phyloP scores from a whole-genome alignment of 345 rosid species.

The Hirschfeldia incana region DNA sequence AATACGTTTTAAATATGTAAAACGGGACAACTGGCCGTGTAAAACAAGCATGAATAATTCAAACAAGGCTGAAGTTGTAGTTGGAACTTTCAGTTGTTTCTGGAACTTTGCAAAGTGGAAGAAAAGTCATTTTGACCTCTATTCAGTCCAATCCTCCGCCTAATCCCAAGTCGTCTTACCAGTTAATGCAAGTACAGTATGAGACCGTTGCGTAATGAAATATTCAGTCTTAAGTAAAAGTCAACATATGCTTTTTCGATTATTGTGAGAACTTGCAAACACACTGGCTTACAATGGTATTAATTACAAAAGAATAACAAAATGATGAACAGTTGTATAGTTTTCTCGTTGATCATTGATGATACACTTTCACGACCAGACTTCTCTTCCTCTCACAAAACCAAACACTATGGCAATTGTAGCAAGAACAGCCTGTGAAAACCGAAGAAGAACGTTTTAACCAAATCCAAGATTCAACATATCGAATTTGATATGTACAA shows the following conservation, averaged over 20 bases:
- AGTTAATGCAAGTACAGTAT: not conserved
- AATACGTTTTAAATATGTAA: not conserved
- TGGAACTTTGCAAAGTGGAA: not conserved
- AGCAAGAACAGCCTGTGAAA: constrained; percentile 29
- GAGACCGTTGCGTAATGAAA: not conserved
- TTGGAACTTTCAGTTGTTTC: not conserved
- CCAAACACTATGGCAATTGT: constrained; percentile 30
- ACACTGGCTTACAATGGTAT: not conserved
- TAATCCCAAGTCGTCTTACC: not conserved
- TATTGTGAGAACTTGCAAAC: not conserved
- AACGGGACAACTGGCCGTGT: not conserved
- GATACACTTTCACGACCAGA: constrained; percentile 23
- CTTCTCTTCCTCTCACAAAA: constrained; percentile 17
- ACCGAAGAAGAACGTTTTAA: too few species aligned
- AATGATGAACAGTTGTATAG: not conserved
- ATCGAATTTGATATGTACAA: not conserved
- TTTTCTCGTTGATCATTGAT: not conserved
- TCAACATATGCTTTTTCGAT: not conserved
- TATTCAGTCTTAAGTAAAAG: not conserved
- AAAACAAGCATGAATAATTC: not conserved
- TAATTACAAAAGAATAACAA: not conserved
- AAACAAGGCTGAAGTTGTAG: not conserved
- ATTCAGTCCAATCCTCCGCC: not conserved
- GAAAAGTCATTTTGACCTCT: not conserved
- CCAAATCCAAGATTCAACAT: not conserved